phyloP scores from a whole-genome alignment of 352 stramenopile species.

The Phytophthora citrophthora region DNA sequence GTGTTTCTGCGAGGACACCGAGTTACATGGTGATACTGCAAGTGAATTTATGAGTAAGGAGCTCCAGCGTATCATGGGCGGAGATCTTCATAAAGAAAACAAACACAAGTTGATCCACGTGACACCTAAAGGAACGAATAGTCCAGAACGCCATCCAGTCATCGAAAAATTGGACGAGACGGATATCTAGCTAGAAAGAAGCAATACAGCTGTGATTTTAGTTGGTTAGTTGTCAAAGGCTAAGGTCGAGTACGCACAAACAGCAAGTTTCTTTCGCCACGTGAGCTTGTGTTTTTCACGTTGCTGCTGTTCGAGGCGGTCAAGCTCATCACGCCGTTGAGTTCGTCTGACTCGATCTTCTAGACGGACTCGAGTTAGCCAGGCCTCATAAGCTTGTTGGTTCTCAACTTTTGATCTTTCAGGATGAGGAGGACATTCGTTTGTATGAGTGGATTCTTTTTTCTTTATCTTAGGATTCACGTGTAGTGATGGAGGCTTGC shows the following conservation, averaged over 20 bases:
- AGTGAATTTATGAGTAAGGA: constrained; percentile 87
- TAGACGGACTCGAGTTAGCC: constrained; percentile 51
- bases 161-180: constrained; percentile 39
- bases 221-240: constrained; percentile 4
- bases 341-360: constrained; percentile 56
- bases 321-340: constrained; percentile 33
- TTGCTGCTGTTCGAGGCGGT: constrained; percentile 34
- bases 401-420: constrained; percentile 8
- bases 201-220: neutral
- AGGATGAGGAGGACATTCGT: constrained; percentile 1
- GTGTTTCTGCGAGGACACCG: constrained; percentile 96
- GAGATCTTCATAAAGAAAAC: constrained; percentile 1
- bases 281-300: constrained; percentile 44
- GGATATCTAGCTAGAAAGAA: constrained; percentile 37
- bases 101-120: constrained; percentile 59
- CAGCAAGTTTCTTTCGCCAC: constrained; percentile 72
- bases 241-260: constrained; percentile 73
- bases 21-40: constrained; percentile 57
- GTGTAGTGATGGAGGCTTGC: constrained; percentile 58
- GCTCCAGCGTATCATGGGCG: constrained; percentile 68
- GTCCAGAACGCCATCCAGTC: neutral
- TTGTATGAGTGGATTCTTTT: constrained; percentile 2
- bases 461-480: constrained; percentile 54
- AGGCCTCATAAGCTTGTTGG: constrained; percentile 40
- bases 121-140: constrained; percentile 13